Evolutionary conservation across 148 eudicot species (phyloP).

Genomic region (Heliamphora exappendiculata): DNA sequence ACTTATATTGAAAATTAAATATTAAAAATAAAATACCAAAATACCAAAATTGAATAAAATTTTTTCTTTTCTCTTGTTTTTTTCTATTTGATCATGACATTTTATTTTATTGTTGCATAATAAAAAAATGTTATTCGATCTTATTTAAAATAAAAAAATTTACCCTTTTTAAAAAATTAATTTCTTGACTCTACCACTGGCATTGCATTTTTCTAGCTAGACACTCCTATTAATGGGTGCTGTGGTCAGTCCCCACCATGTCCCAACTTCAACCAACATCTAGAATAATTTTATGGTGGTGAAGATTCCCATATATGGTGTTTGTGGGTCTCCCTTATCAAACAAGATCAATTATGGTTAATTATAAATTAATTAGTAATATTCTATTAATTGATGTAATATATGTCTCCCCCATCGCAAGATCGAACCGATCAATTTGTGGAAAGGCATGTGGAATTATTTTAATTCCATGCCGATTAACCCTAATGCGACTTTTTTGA

Average conservation of each 20-base stretch:
- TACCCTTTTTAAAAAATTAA: background rate
- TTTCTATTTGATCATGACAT: background rate
- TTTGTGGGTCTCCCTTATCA: conserved; percentile 23
- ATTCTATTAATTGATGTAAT: conserved; percentile 15
- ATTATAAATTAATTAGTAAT: conserved; percentile 1
- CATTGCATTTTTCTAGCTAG: background rate
- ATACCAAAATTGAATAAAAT: too few relatives aligned
- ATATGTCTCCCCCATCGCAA: conserved; percentile 4
- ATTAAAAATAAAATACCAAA: too few relatives aligned
- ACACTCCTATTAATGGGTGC: conserved; percentile 10
- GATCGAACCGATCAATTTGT: background rate
- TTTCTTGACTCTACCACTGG: background rate
- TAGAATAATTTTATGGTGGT: conserved; percentile 32
- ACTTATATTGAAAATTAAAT: too few relatives aligned
- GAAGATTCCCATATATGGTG: conserved; percentile 31
- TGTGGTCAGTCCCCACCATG: conserved; percentile 23
- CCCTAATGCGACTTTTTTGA: background rate
- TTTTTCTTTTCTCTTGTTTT: too few relatives aligned
- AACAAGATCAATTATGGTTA: conserved; percentile 5
- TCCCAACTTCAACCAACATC: conserved; percentile 43
- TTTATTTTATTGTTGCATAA: too few relatives aligned
- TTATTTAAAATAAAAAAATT: too few relatives aligned
- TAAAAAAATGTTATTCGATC: too few relatives aligned
- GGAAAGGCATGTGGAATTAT: background rate
- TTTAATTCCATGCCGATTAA: background rate